Evolutionary conservation across 306 rosid genomes (phyloP), one percentile per base, ranked within the genome.

Genomic region (Neltuma alba): DNA sequence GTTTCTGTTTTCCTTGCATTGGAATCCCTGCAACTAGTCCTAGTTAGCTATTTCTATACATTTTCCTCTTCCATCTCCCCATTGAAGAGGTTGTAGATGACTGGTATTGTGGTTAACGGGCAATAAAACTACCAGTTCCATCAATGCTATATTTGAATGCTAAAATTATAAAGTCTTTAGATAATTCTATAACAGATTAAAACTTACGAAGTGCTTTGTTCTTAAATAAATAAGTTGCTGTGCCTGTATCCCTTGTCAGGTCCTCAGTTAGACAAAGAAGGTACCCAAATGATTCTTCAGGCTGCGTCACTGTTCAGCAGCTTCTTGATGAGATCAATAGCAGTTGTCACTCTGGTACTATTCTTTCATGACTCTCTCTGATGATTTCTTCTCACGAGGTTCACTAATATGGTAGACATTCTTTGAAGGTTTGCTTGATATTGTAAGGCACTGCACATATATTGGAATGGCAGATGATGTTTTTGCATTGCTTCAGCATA

Each of bases 381-480:
- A 78, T 42, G 41, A 79, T 47, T 67, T 75, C 74, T 34, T 73
- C 70, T 14, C 47, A 63, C 60, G 36, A 72, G 58, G 45, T 77
- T 64, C 65, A 44, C 54, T 68, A 70, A 71, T 83, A 8, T 70
- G 66, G 57, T 57, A 76, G 64, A 30, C 50, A 27, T 86, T 31
- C 50, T 37, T 65, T 87, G 78, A 84, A 92, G 98, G 94, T 75
- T 83, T 92, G 84, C 86, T 92, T 82, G 93, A 94, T 80, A 83
- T 88, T 79, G 93, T 94, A 55, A 81, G 91, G 80, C 89, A 92
- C 81, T 90, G 93, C 83, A 85, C 97, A 54, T 94, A 92, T 85
- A 81, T 94, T 81, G 99, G 99, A 84, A 94, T 94, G 97, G 92
- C 97, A 74, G 99, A 94, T 85, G 97, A 94, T 47, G 82, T 85